Evolutionary conservation across 2,329 filamentous ascomycete species (phyloP), one percentile per base, ranked within the genome.

Genomic region (Aspergillus neoniger): DNA sequence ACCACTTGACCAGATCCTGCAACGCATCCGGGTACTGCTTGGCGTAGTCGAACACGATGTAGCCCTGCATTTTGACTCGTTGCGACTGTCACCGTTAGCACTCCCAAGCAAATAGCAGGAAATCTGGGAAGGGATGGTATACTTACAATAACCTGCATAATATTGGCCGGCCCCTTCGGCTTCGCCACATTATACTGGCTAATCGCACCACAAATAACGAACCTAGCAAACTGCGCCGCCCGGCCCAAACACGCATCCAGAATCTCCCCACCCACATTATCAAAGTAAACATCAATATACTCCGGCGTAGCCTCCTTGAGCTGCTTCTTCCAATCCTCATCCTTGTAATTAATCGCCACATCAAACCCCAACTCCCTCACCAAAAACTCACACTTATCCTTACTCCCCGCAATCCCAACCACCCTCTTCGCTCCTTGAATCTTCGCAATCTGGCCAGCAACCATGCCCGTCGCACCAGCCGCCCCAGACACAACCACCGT

Each of bases 361-460:
- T 91, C 88, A 61, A 89, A 89, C 1, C 88, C 88, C 23, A 91
- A 76, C 68, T 88, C 85, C 62, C 84, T 77, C 3, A 79, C 83
- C 63, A 92, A 74, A 82, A 88, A 91, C 53, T 79, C 75, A 67
- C 86, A 90, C 78, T 91, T 91, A 39, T 88, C 86, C 38, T 86
- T 82, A 57, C 81, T 83, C 0, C 89, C 89, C 0, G 87, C 87
- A 63, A 91, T 81, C 6, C 88, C 89, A 21, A 89, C 74, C 12
- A 91, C 85, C 2, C 81, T 70, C 65, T 79, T 84, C 76, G 67
- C 84, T 12, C 88, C 90, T 74, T 87, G 86, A 56, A 91, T 77
- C 80, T 91, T 92, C 17, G 89, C 89, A 66, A 93, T 91, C 77
- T 94, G 91, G 0, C 89, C 90, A 0, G 86, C 90, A 1, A 93